Percentiles rank a stretch among this genome's conserved stretches.
phyloP scores from a whole-genome alignment of 2,329 filamentous ascomycete species.

The Venturia nashicola region DNA sequence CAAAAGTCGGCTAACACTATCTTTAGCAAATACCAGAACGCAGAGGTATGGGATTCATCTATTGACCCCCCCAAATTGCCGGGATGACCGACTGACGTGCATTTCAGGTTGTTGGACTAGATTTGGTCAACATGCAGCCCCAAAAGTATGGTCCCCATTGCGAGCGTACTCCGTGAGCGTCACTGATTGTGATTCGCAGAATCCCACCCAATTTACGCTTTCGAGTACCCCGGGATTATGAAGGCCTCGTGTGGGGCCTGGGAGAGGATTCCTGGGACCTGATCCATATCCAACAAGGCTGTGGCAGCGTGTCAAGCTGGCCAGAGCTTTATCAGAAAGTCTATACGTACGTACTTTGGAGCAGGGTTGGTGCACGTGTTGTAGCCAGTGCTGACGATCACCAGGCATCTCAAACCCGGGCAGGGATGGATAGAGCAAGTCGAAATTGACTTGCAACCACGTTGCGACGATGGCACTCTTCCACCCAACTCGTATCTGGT shows the following conservation, averaged over 20 bases:
- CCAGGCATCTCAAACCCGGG: conserved; percentile 63
- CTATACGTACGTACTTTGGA: conserved; percentile 40
- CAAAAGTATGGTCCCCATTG: conserved; percentile 29
- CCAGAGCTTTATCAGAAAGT: conserved; percentile 58
- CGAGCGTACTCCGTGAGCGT: neutral
- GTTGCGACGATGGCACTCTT: conserved; percentile 55
- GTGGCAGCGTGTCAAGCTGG: conserved; percentile 70
- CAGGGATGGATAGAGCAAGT: conserved; percentile 73
- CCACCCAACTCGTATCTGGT: conserved; percentile 44
- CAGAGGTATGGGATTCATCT: conserved; percentile 10
- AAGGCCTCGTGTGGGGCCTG: conserved; percentile 54
- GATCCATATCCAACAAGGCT: conserved; percentile 69
- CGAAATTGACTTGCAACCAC: conserved; percentile 74
- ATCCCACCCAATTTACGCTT: conserved; percentile 61
- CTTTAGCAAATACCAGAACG: conserved; percentile 10
- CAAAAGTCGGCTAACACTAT: neutral
- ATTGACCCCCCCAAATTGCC: conserved; percentile 15
- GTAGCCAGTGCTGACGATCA: conserved; percentile 1
- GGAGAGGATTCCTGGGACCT: conserved; percentile 64
- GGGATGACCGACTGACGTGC: conserved; percentile 13
- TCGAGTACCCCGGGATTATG: conserved; percentile 59
- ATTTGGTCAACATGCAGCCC: conserved; percentile 51
- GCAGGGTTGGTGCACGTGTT: neutral
- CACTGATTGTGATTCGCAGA: conserved; percentile 31
- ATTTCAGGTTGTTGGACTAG: conserved; percentile 43